Evolutionary conservation across 2,329 filamentous ascomycete genomes (phyloP).

Genomic region (Fusarium udum): DNA sequence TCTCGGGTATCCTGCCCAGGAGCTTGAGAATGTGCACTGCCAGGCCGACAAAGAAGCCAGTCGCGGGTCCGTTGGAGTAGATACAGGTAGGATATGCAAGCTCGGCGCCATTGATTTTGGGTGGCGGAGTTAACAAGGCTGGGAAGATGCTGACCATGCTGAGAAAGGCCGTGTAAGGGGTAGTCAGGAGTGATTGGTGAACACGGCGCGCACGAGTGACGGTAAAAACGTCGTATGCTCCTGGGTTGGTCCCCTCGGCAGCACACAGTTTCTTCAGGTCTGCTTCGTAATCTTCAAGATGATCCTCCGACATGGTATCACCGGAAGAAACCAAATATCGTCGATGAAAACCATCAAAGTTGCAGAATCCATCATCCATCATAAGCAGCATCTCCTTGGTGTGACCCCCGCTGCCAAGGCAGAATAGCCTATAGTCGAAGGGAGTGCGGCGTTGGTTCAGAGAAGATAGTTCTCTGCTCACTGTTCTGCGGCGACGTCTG

Average conservation of each 20-base stretch:
- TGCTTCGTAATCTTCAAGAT: constrained; percentile 68
- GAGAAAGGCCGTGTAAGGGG: constrained; percentile 72
- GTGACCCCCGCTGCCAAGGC: constrained; percentile 91
- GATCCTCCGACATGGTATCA: constrained; percentile 72
- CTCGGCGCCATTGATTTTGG: constrained; percentile 30
- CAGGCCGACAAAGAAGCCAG: constrained; percentile 77
- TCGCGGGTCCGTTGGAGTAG: constrained; percentile 88
- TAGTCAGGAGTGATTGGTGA: constrained; percentile 80
- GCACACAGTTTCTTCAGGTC: constrained; percentile 43
- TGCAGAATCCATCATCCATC: constrained; percentile 68
- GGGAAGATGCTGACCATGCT: constrained; percentile 72
- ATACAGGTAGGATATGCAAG: constrained; percentile 75
- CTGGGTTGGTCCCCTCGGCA: constrained; percentile 41
- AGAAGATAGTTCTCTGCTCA: constrained; percentile 23
- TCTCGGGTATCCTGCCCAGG: constrained; percentile 54
- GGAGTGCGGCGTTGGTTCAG: background rate
- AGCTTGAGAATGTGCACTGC: constrained; percentile 61
- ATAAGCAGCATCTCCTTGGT: constrained; percentile 88
- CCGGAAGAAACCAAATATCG: constrained; percentile 85
- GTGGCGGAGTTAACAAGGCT: constrained; percentile 58
- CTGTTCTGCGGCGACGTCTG: constrained; percentile 26
- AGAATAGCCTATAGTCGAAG: constrained; percentile 75
- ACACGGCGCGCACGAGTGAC: constrained; percentile 83
- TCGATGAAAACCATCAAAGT: constrained; percentile 67
- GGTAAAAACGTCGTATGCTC: constrained; percentile 69